phyloP scores from a whole-genome alignment of 257 asterid genomes.

The Paulownia fortunei region DNA sequence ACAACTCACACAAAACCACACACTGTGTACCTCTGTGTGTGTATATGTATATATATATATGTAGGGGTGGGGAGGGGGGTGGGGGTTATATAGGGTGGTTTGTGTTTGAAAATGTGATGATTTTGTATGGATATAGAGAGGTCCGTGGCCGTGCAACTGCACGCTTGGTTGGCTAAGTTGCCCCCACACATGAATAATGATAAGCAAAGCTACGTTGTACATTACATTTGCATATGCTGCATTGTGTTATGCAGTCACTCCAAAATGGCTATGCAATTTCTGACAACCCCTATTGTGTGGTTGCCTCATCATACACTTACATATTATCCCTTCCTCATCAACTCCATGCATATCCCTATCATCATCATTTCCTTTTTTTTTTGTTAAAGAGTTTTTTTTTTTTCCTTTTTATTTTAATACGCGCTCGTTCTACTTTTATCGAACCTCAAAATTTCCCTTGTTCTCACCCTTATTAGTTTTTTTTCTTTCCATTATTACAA shows the following conservation, averaged over 20 bases:
- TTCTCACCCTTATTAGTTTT: not conserved
- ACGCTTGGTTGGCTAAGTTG: conserved; percentile 30
- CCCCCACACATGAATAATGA: conserved; percentile 25
- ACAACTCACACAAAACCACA: too few species aligned
- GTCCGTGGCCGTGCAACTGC: conserved; percentile 28
- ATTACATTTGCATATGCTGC: conserved; percentile 34
- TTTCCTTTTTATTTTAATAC: not conserved
- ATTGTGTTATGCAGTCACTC: conserved; percentile 39
- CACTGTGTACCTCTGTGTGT: too few species aligned
- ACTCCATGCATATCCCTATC: conserved; percentile 11
- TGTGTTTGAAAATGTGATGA: not conserved
- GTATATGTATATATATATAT: too few species aligned
- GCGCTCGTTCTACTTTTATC: not conserved
- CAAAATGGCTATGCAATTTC: conserved; percentile 42
- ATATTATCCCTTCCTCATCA: conserved; percentile 18
- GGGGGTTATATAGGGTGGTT: not conserved
- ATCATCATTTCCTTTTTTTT: not conserved
- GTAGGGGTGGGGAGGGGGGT: not conserved
- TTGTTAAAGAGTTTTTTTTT: not conserved
- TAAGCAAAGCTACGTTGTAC: conserved; percentile 25
- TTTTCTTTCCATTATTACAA: conserved; percentile 9
- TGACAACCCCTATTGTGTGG: conserved; percentile 43
- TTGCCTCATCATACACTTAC: conserved; percentile 38
- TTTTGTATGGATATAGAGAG: not conserved
- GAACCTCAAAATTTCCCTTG: not conserved